Evolutionary conservation across 2,329 filamentous ascomycete genomes (phyloP), one percentile per base, ranked within the genome.

Genomic region (Pseudogymnoascus sp.): DNA sequence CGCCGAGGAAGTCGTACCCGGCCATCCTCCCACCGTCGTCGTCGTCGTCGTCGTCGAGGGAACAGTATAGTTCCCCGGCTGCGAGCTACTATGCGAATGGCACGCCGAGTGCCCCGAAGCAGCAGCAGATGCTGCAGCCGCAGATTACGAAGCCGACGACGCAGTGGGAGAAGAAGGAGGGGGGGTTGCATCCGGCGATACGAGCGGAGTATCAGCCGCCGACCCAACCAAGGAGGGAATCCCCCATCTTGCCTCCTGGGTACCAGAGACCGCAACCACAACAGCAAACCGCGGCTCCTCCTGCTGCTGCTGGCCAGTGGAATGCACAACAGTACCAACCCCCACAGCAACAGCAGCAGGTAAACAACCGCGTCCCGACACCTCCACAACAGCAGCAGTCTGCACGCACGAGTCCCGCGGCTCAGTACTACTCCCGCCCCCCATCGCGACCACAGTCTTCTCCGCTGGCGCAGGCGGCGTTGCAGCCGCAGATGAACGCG

Each of bases 101-200:
- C 16, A 37, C 62, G 22, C 16, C 62, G 39, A 47, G 18, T 14
- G 35, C 60, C 4, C 18, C 60, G 30, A 41, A 63, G n/a, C 64
- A 65, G 20, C 64, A 62, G 6, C 12, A 37, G n/a, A 18, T 50
- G 43, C 34, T 58, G 12, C 59, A 61, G 30, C 47, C 63, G 14
- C 60, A 63, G 22, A 38, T 58, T 37, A 58, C 54, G 20, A 34
- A 38, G 30, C 54, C 30, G 22, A 12, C 60, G 4, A 57, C 60
- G 4, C 38, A 58, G 5, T 70, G 67, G 69, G 66, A 67, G 38
- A 68, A 68, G 58, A 69, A 67, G 34, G 67, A 69, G 7, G 47
- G 39, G 6, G 62, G 65, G 11, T 58, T 74, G 22, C 75, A 77
- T 62, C 75, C 74, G 35, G 74, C 75, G 20, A 75, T 74, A 57